phyloP scores from a whole-genome alignment of 2,329 filamentous ascomycete genomes.

The Tolypocladium inflatum region DNA sequence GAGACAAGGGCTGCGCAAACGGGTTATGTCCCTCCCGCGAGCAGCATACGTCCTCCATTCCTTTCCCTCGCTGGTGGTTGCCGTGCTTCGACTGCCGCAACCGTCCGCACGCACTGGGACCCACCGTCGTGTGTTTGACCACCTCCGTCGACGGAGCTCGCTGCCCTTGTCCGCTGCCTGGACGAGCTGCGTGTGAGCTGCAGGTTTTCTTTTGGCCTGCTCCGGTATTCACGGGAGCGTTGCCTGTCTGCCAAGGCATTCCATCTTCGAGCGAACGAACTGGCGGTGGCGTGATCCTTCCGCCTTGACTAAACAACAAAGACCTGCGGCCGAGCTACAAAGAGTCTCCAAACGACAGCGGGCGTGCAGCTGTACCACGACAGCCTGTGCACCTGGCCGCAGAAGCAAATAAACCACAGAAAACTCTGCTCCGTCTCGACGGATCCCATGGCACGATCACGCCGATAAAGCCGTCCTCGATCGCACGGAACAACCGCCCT shows the following conservation, averaged over 20 bases:
- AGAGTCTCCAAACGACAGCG: not conserved
- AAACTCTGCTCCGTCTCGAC: not conserved
- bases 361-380: not conserved
- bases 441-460: constrained; percentile 4
- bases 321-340: not conserved
- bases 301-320: not conserved
- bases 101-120: not conserved
- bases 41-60: not conserved
- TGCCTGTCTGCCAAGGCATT: not conserved
- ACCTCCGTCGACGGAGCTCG: not conserved
- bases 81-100: not conserved
- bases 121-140: not conserved
- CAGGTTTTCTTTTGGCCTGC: not conserved
- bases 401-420: too few species aligned
- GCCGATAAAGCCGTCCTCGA: not conserved
- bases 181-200: not conserved
- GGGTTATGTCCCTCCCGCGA: not conserved
- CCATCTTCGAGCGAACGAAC: not conserved
- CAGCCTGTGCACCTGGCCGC: not conserved
- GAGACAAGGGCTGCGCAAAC: not conserved
- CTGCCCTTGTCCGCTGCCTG: not conserved
- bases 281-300: not conserved
- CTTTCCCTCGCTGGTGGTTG: not conserved
- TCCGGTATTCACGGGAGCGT: not conserved
- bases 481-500: not conserved